phyloP scores from a whole-genome alignment of 805 yeast genomes.

The Candida mattraensis region DNA sequence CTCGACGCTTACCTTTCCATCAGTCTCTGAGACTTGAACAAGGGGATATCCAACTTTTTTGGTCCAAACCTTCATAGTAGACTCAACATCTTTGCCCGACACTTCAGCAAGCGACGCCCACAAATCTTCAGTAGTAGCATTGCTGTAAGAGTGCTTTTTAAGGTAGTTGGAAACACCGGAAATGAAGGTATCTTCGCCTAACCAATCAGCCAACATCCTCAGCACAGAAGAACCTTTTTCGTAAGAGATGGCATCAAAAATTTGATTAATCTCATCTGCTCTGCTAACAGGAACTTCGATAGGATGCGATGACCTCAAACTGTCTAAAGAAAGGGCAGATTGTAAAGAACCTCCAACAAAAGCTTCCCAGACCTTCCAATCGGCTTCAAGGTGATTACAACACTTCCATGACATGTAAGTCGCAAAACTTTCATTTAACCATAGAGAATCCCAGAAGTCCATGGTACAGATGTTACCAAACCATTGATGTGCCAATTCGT shows the following conservation, averaged over 20 bases:
- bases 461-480: slow-evolving; percentile 87
- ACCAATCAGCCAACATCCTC: slow-evolving; percentile 70
- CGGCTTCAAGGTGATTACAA: slow-evolving; percentile 68
- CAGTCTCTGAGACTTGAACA: slow-evolving; percentile 46
- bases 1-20: slow-evolving; percentile 35
- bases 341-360: slow-evolving; percentile 57
- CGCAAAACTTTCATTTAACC: slow-evolving; percentile 91
- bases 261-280: slow-evolving; percentile 79
- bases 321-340: slow-evolving; percentile 53
- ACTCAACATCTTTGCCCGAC: slow-evolving; percentile 62
- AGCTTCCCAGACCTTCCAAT: slow-evolving; percentile 76
- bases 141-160: slow-evolving; percentile 59
- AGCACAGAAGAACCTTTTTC: slow-evolving; percentile 78
- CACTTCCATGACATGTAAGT: slow-evolving; percentile 82
- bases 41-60: slow-evolving; percentile 74
- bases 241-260: slow-evolving; percentile 81
- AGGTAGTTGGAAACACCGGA: slow-evolving; percentile 74
- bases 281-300: slow-evolving; percentile 82
- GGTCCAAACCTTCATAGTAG: slow-evolving; percentile 73
- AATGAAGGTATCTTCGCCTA: slow-evolving; percentile 70
- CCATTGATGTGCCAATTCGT: slow-evolving; percentile 94
- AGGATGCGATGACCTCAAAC: slow-evolving; percentile 72
- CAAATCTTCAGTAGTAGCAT: slow-evolving; percentile 72
- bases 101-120: slow-evolving; percentile 68
- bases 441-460: slow-evolving; percentile 92